These are phyloP conservation scores for Cercospora zeina DNA, from an alignment of 2,329 filamentous ascomycete genomes.

Conservation along the genomic window DNA sequence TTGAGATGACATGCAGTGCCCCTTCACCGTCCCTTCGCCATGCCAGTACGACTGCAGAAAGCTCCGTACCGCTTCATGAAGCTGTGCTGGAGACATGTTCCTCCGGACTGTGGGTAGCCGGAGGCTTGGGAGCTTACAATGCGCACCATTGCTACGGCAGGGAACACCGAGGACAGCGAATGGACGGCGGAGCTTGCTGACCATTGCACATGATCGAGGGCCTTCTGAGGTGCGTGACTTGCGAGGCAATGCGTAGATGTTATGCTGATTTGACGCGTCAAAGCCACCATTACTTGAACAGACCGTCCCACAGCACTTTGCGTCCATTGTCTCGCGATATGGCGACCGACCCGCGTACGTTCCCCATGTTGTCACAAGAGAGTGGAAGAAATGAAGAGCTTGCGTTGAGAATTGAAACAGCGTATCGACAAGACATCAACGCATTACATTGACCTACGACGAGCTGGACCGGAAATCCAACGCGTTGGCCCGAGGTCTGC, in stretches of 20 bases:
- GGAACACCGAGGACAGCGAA: not conserved
- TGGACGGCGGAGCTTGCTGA: slow-evolving; percentile 30
- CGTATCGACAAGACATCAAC: slow-evolving; percentile 63
- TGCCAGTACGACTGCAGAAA: slow-evolving; percentile 2
- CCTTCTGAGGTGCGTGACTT: slow-evolving; percentile 33
- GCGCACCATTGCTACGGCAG: slow-evolving; percentile 1
- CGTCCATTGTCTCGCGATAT: slow-evolving; percentile 61
- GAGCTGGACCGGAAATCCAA: slow-evolving; percentile 75
- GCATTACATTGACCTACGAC: slow-evolving; percentile 67
- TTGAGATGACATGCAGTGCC: slow-evolving; percentile 6
- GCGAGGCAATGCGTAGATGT: not conserved
- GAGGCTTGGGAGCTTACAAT: slow-evolving; percentile 14
- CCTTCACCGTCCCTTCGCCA: slow-evolving; percentile 7
- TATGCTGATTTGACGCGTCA: slow-evolving; percentile 1
- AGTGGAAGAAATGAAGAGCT: slow-evolving; percentile 9
- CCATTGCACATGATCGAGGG: slow-evolving; percentile 36
- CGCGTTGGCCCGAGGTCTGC: slow-evolving; percentile 68
- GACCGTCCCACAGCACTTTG: slow-evolving; percentile 73
- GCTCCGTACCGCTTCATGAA: slow-evolving; percentile 23
- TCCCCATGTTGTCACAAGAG: not conserved
- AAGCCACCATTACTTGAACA: slow-evolving; percentile 66
- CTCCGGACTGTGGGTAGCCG: slow-evolving; percentile 30
- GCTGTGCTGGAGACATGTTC: slow-evolving; percentile 28
- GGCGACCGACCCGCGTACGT: slow-evolving; percentile 64
- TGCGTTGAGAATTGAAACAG: slow-evolving; percentile 38